Evolutionary conservation across 2,329 filamentous ascomycete genomes (phyloP), one percentile per base, ranked within the genome.

Genomic region (Juglanconis juglandina): DNA sequence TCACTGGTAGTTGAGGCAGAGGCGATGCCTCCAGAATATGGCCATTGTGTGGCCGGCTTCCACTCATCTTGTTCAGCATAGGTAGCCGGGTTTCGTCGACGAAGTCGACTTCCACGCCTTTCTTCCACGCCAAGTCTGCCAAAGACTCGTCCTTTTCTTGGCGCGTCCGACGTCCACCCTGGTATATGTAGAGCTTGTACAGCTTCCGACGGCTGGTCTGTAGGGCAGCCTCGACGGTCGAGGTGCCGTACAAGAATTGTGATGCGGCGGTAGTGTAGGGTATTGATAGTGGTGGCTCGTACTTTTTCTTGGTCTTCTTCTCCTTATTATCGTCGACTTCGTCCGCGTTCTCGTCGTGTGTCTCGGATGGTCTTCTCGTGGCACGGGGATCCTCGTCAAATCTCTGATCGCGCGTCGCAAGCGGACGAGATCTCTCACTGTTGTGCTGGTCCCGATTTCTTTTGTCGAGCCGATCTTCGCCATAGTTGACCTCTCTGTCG

Each of bases 171-270:
- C 85, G 85, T 51, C 81, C 76, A 10, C 83, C 82, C 52, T 78
- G 79, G 69, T 89, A 88, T 10, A 96, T 78, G 72, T 98, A 96
- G 3, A 99, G 81, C 58, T 87, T 90, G 77, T 97, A 96, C 3
- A 96, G 75, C 68, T 90, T 87, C 60, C 95, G 87, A 39, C 86
- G 81, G 10, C 79, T 79, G 51, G 76, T 71, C 65, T 82, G 86
- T 24, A 99, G 77, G 0, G 92, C 93, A 24, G 93, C 90, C 64
- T 89, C 82, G 30, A 98, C 91, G 1, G 91, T 87, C 2, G 89
- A 90, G 49, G 84, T 85, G 5, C 95, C 95, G 70, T 96, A 98
- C 2, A 99, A 79, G 67, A 97, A 98, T 63, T 96, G 89, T 0
- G 93, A 96, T 5, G 91, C 91, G 0, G 94, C 89, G 0, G 92